Conservation (phyloP, 2,329 filamentous ascomycete species). For the Penicillium paneum region DNA sequence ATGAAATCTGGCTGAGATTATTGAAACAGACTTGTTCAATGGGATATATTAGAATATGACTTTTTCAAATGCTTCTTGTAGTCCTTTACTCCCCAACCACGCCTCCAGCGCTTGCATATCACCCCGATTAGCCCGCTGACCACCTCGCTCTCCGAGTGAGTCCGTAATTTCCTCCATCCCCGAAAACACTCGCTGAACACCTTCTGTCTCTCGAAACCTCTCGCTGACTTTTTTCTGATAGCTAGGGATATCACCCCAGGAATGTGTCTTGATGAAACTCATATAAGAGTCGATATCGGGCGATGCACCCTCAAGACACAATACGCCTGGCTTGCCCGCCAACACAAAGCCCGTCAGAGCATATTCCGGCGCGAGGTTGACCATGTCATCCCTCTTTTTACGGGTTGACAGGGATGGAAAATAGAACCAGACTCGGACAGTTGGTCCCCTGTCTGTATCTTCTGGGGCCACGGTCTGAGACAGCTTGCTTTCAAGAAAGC, state of each 20-base stretch:
- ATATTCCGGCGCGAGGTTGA: slow-evolving; percentile 53
- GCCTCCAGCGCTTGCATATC: slow-evolving; percentile 37
- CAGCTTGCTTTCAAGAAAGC: slow-evolving; percentile 28
- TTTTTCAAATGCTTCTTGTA: slow-evolving; percentile 32
- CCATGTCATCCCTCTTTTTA: slow-evolving; percentile 57
- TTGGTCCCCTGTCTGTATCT: slow-evolving; percentile 14
- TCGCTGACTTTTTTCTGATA: slow-evolving; percentile 63
- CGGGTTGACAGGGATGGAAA: slow-evolving; percentile 61
- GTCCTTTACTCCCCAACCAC: slow-evolving; percentile 26
- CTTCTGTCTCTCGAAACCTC: slow-evolving; percentile 45
- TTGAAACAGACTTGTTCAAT: too few relatives aligned
- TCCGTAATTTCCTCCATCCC: slow-evolving; percentile 37
- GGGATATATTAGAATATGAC: slow-evolving; percentile 25
- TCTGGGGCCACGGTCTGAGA: neutral
- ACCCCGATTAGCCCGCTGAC: slow-evolving; percentile 33
- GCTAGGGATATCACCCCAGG: slow-evolving; percentile 61
- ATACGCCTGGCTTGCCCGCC: slow-evolving; percentile 57
- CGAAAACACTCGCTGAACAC: slow-evolving; percentile 25
- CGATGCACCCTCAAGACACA: slow-evolving; percentile 40
- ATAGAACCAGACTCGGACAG: slow-evolving; percentile 61
- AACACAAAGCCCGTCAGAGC: slow-evolving; percentile 58
- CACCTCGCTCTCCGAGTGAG: slow-evolving; percentile 31
- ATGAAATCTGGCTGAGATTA: too few relatives aligned
- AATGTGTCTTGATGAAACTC: slow-evolving; percentile 62
- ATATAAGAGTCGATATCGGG: slow-evolving; percentile 56